Base-by-base conservation (phyloP, 2,329 filamentous ascomycete species). In the Chaetothyriales sp. region DNA sequence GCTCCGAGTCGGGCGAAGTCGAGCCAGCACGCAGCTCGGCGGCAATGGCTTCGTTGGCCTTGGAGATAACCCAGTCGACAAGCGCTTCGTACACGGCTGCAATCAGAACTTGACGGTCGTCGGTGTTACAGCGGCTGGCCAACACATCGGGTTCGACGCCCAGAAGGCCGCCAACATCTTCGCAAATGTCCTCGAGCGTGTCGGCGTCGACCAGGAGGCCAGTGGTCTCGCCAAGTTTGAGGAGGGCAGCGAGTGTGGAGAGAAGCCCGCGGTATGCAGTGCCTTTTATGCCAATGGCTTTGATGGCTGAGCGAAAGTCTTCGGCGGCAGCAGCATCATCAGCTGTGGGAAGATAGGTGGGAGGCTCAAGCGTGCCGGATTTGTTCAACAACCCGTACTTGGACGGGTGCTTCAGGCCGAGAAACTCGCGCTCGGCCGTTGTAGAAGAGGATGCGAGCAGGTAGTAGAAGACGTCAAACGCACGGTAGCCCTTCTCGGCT, bases 401-500 rank as follows among this genome's bases (percentile, higher is more conserved):
- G 3, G 85, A 83, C 2, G 86, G 79, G 7, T 80, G 74, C 67
- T 87, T 84, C 26, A 98, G 76, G 22, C 84, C 81, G 12, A 98
- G 71, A 54, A 89, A 94, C 64, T 96, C 90, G 51, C 87, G 77
- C 69, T 98, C 92, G 1, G 87, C 83, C 3, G 84, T 80, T 1
- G 86, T 92, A 0, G 92, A 94, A 0, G 86, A 84, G n/a, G 85
- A 88, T 0, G 89, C 93, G 43, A 96, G 75, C 0, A 98, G 79
- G 62, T 95, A 96, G 70, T 98, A 96, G 64, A 98, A 96, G 47
- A 94, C 92, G 63, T 98, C 90, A 60, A 98, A 98, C 2, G 90
- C 92, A 55, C 92, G 82, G 66, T 87, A 87, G 10, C 92, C 92
- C 5, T 80, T 63, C 63, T 95, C 81, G 0, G 80, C 68, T 0